phyloP scores from a whole-genome alignment of 345 rosid species.

The Ceriops tagal region DNA sequence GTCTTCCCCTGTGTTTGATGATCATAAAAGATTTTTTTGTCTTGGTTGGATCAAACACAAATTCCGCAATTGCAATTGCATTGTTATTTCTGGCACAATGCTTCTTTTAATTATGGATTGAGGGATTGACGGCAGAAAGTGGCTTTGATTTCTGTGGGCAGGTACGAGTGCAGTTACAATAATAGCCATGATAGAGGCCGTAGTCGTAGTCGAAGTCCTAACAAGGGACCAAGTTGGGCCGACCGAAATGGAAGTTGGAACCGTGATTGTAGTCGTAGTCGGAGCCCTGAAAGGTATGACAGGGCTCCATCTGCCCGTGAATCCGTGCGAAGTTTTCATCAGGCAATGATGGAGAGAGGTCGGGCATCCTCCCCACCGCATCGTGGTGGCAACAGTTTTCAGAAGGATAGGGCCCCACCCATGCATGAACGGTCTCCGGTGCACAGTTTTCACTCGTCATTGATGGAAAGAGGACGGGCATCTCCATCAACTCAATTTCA shows the following conservation, averaged over 20 bases:
- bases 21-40: too few relatives aligned
- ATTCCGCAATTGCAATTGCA: too few relatives aligned
- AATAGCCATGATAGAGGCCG: conserved; percentile 30
- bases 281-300: conserved; percentile 57
- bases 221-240: conserved; percentile 36
- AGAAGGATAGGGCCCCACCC: conserved; percentile 26
- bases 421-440: conserved; percentile 40
- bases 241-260: conserved; percentile 27
- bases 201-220: conserved; percentile 41
- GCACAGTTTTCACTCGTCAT: conserved; percentile 66
- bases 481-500: conserved; percentile 10
- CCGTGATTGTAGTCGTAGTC: conserved; percentile 40
- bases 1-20: not conserved
- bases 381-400: conserved; percentile 3
- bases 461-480: conserved; percentile 45
- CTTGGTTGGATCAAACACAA: too few relatives aligned
- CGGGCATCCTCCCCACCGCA: conserved; percentile 14
- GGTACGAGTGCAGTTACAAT: conserved; percentile 22
- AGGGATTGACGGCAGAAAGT: not conserved
- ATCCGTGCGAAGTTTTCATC: conserved; percentile 67
- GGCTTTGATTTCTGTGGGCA: conserved; percentile 4
- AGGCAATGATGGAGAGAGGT: conserved; percentile 51
- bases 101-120: not conserved
- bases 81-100: not conserved
- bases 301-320: conserved; percentile 33